Conservation (phyloP, 306 rosid species). For the Ceratonia siliqua region DNA sequence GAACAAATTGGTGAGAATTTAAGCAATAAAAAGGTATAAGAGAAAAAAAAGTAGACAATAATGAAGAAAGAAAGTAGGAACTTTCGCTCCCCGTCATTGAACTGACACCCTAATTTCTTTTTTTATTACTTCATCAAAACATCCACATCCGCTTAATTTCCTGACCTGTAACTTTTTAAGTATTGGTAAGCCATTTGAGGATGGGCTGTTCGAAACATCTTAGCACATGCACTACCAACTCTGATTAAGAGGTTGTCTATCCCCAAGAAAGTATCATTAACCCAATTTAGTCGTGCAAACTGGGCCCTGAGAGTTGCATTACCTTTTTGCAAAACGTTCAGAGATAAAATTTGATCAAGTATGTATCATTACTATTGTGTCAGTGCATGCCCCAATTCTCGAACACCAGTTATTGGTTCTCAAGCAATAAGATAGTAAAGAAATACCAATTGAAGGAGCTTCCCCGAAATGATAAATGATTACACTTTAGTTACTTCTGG, state of each 20-base stretch:
- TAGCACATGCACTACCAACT: not conserved
- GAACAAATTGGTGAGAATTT: too few relatives aligned
- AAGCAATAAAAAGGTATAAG: not conserved
- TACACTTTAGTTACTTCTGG: too few relatives aligned
- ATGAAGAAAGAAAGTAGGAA: not conserved
- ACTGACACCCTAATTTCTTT: not conserved
- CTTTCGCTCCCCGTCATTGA: not conserved
- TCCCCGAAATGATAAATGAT: too few relatives aligned
- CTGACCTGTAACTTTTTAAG: not conserved
- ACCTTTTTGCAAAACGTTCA: not conserved
- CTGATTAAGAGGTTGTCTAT: not conserved
- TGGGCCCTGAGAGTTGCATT: not conserved
- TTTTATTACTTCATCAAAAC: not conserved
- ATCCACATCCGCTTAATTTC: not conserved
- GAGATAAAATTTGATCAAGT: not conserved
- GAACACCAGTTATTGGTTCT: too few relatives aligned
- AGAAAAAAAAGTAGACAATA: not conserved
- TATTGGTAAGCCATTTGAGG: too few relatives aligned
- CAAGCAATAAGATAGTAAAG: too few relatives aligned
- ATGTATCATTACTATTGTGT: too few relatives aligned
- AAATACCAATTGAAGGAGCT: too few relatives aligned
- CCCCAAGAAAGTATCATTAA: not conserved
- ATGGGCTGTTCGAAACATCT: not conserved
- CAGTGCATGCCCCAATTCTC: too few relatives aligned
- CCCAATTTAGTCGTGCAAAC: too few relatives aligned